phyloP scores from a whole-genome alignment of 352 stramenopile species.

The Phytophthora meadii region DNA sequence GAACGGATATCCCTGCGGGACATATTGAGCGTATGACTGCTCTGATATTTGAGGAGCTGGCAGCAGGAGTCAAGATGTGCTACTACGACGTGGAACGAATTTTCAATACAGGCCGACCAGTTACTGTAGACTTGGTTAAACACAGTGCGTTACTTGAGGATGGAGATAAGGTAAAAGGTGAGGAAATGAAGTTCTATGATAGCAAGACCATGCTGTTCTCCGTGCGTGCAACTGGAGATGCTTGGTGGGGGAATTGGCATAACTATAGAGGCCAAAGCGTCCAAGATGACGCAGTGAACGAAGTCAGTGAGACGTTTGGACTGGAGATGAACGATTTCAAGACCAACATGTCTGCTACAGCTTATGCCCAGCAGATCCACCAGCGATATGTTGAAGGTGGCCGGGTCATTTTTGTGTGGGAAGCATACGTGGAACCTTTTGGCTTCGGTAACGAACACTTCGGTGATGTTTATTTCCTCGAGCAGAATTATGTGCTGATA shows the following conservation, averaged over 20 bases:
- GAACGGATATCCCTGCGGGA: constrained; percentile 22
- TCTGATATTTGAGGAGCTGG: constrained; percentile 39
- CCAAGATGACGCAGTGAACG: constrained; percentile 46
- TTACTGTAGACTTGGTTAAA: constrained; percentile 1
- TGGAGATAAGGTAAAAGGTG: constrained; percentile 19
- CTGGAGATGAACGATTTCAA: constrained; percentile 53
- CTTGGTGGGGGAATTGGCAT: constrained; percentile 46
- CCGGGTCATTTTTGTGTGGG: constrained; percentile 66
- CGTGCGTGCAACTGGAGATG: constrained; percentile 33
- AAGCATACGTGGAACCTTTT: constrained; percentile 55
- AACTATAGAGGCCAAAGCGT: constrained; percentile 33
- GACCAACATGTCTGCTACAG: constrained; percentile 54
- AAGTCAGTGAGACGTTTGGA: constrained; percentile 58
- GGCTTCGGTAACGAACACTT: constrained; percentile 53
- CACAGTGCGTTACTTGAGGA: constrained; percentile 33
- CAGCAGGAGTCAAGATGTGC: constrained; percentile 38
- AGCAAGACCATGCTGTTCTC: constrained; percentile 42
- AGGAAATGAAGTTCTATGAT: constrained; percentile 47
- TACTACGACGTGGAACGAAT: constrained; percentile 39
- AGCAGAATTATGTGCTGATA: constrained; percentile 71
- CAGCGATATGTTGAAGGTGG: constrained; percentile 56
- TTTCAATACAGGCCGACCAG: constrained; percentile 29
- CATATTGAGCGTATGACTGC: constrained; percentile 28
- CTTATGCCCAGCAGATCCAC: constrained; percentile 59
- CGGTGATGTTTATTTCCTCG: constrained; percentile 48